Evolutionary conservation across 805 yeast genomes (phyloP).

Genomic region (Candida corydali): DNA sequence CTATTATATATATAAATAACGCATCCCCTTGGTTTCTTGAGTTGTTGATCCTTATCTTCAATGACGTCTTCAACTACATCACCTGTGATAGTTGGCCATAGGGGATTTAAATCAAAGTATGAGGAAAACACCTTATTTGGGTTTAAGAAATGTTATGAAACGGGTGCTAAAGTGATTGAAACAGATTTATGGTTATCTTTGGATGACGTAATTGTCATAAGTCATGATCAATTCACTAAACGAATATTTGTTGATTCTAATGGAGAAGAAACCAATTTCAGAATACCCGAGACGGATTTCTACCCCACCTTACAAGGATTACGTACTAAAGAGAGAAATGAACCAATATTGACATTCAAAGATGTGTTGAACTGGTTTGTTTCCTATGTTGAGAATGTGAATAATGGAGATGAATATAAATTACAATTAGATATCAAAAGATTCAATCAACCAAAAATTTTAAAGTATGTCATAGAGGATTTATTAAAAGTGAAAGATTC

Average conservation of each 20-base stretch:
- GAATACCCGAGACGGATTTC: conserved; percentile 29
- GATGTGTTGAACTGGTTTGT: conserved; percentile 32
- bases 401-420: conserved; percentile 16
- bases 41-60: too few species aligned
- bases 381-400: conserved; percentile 14
- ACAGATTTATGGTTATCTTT: conserved; percentile 40
- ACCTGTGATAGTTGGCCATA: conserved; percentile 36
- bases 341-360: conserved; percentile 27
- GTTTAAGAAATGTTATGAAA: conserved; percentile 30
- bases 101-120: conserved; percentile 39
- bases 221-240: conserved; percentile 38
- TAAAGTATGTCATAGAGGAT: conserved; percentile 26
- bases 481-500: conserved; percentile 24
- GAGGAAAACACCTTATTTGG: conserved; percentile 39
- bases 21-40: too few species aligned
- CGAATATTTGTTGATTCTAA: conserved; percentile 31
- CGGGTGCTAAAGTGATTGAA: conserved; percentile 38
- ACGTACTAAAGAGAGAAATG: conserved; percentile 29
- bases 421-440: conserved; percentile 39
- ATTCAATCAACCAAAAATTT: conserved; percentile 32
- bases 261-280: conserved; percentile 31
- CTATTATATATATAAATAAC: too few species aligned
- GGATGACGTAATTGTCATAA: conserved; percentile 35
- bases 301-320: conserved; percentile 23
- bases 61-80: conserved; percentile 5